Evolutionary conservation across 1,139 yeast species (phyloP).

Genomic region (Yamadazyma sp.): DNA sequence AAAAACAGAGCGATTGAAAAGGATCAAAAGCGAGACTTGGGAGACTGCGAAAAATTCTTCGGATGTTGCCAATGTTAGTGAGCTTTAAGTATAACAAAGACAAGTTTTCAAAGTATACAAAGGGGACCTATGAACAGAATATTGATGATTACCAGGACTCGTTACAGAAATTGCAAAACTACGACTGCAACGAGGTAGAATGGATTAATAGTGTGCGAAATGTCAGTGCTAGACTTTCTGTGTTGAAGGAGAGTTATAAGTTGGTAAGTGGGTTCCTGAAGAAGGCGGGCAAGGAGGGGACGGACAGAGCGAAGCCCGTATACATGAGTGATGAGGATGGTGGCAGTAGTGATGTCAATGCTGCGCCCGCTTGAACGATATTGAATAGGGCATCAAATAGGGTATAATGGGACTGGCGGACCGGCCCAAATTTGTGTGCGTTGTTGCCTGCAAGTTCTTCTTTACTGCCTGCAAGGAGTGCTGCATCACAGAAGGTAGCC

Average conservation of each 20-base stretch:
- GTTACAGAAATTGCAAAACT: slow-evolving; percentile 7
- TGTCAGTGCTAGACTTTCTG: slow-evolving; percentile 29
- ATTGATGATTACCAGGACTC: slow-evolving; percentile 10
- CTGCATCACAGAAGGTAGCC: no score
- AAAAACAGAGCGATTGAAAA: background rate
- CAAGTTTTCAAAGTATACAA: slow-evolving; percentile 5
- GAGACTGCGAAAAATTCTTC: slow-evolving; percentile 3
- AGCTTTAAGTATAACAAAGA: slow-evolving; percentile 16
- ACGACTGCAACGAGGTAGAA: slow-evolving; percentile 11
- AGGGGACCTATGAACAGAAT: slow-evolving; percentile 2
- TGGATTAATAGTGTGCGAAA: slow-evolving; percentile 28
- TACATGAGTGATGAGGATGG: slow-evolving; percentile 17
- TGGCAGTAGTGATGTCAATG: slow-evolving; percentile 12
- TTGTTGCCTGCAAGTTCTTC: no score
- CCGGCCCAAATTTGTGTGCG: no score
- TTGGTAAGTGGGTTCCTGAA: slow-evolving; percentile 26
- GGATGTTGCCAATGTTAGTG: slow-evolving; percentile 10
- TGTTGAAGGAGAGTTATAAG: slow-evolving; percentile 31
- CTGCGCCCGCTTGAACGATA: slow-evolving; percentile 7
- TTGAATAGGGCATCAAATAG: no score
- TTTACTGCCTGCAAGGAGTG: no score
- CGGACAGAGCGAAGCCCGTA: background rate
- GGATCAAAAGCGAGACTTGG: background rate
- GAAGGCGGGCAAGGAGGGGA: slow-evolving; percentile 13
- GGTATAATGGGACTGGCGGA: no score